These are phyloP conservation scores for Xylaria sp. DNA, from an alignment of 495 filamentous ascomycete species.

Conservation along the genomic window DNA sequence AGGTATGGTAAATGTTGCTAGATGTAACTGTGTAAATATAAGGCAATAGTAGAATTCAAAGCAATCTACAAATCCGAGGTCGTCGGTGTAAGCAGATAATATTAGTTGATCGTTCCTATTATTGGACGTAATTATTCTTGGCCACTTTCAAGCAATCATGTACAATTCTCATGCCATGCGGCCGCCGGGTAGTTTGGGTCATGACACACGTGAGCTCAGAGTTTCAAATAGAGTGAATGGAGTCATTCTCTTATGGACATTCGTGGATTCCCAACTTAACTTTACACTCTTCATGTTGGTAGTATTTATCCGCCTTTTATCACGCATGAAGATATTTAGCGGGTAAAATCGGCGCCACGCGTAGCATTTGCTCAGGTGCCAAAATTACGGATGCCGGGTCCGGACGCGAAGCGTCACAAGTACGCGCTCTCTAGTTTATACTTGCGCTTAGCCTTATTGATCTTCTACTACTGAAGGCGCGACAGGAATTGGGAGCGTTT, in stretches of 20 bases:
- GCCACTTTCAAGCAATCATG: background rate
- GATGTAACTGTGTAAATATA: background rate
- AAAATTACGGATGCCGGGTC: background rate
- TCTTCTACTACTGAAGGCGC: background rate
- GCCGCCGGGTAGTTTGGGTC: background rate
- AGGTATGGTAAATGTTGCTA: background rate
- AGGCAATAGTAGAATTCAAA: background rate
- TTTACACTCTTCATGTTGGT: background rate
- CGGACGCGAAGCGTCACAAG: background rate
- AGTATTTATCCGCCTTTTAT: constrained; percentile 8
- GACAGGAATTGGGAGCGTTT: background rate
- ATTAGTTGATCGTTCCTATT: background rate
- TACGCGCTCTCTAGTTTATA: background rate
- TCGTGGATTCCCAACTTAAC: background rate
- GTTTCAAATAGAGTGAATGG: constrained; percentile 14
- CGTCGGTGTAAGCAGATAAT: background rate
- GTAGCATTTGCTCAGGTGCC: background rate
- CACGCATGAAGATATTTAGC: background rate
- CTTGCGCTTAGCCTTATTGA: background rate
- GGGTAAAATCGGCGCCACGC: constrained; percentile 14
- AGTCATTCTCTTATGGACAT: background rate
- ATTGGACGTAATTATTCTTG: background rate
- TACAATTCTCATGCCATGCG: background rate
- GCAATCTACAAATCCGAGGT: background rate
- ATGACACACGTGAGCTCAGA: background rate